Evolutionary conservation across 176 grass and related monocot species (phyloP), one percentile per base, ranked within the genome.

Genomic region (Phyllostachys edulis): DNA sequence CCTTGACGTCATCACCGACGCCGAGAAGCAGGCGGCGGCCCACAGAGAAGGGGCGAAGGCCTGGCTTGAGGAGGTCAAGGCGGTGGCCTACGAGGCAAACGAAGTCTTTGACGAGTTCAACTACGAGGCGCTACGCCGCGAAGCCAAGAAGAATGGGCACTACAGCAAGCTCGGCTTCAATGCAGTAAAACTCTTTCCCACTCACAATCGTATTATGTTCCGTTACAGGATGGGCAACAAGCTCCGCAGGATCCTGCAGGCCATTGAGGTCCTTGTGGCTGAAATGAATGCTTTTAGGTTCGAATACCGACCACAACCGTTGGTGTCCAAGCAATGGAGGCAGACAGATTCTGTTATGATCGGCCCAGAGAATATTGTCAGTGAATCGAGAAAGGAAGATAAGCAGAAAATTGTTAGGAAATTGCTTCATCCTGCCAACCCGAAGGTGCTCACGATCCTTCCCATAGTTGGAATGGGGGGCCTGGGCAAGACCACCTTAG

Each of bases 101-200:
- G 82, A 89, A 18, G 8, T 89, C 37, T 77, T 89, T 1, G 87
- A 89, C 13, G 82, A 85, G 10, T 81, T 89, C 51, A 59, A 65
- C 24, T 80, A 80, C 26, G 82, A 81, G 68, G 57, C 63, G 14
- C 57, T 81, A 9, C 67, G 69, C 0, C 75, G 16, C 4, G 79
- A 84, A 46, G 73, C 63, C 8, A 71, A 47, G 68, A 71, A 71
- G 41, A 71, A 71, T 0, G 44, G 69, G 12, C 42, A 72, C 44
- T 46, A 47, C n/a, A 15, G 0, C 23, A 29, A 27, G 42, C 44
- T 72, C 13, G 44, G 23, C 20, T 26, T 72, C 7, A 11, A 50
- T 44, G 73, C 11, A 14, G 56, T 47, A 76, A 41, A 56, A 14
- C 9, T 17, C 69, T 76, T 61, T 38, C 59, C 49, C 67, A 3